Conservation (phyloP, 352 stramenopile genomes). For the Pythium monospermum region DNA sequence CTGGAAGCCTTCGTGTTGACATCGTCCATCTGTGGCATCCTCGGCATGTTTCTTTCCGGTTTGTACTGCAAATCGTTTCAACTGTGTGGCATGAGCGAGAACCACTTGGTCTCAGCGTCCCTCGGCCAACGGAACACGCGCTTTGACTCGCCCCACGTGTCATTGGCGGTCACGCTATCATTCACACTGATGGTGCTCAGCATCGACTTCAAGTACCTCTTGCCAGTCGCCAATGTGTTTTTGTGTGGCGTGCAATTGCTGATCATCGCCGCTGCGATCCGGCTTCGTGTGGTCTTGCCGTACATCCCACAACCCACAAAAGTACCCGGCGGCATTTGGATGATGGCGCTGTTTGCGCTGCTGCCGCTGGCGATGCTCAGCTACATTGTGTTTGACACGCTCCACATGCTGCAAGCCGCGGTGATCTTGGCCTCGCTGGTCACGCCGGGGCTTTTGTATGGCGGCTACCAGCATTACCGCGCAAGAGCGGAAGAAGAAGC, state of each 20-base stretch:
- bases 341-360: constrained; percentile 31
- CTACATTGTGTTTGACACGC: constrained; percentile 46
- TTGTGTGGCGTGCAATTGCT: constrained; percentile 69
- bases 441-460: constrained; percentile 29
- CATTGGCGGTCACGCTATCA: constrained; percentile 24
- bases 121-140: constrained; percentile 41
- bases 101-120: constrained; percentile 62
- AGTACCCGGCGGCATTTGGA: constrained; percentile 25
- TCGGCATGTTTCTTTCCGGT: constrained; percentile 87
- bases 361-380: constrained; percentile 32
- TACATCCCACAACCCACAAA: constrained; percentile 52
- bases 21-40: constrained; percentile 68
- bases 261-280: constrained; percentile 67
- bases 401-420: constrained; percentile 26
- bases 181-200: constrained; percentile 21
- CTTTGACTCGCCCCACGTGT: constrained; percentile 24
- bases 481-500: too few relatives aligned
- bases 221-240: constrained; percentile 79
- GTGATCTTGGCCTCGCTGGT: constrained; percentile 35
- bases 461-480: constrained; percentile 12
- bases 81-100: constrained; percentile 62
- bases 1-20: constrained; percentile 79
- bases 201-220: constrained; percentile 39
- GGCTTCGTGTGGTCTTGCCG: constrained; percentile 52
- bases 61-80: constrained; percentile 87